Conservation (phyloP, 108 stramenopile species). For the Skeletonema costatum region DNA sequence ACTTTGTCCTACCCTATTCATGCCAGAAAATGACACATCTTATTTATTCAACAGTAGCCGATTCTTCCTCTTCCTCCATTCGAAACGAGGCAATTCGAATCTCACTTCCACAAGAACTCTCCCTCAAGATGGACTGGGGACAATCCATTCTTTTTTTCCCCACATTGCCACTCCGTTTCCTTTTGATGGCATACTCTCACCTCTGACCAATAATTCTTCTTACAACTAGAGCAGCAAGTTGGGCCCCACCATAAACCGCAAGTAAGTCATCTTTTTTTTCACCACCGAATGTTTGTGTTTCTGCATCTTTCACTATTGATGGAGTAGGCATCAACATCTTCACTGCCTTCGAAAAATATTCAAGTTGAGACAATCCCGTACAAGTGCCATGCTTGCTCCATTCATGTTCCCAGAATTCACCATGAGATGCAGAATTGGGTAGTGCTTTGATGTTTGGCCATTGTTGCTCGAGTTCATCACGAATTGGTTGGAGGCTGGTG, state of each 20-base stretch:
- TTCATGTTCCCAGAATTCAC: constrained; percentile 66
- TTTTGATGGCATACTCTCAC: constrained; percentile 55
- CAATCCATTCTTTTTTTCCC: constrained; percentile 47
- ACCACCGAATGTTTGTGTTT: constrained; percentile 26
- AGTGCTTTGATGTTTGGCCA: constrained; percentile 55
- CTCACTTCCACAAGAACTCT: constrained; percentile 35
- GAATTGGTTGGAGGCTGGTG: constrained; percentile 10
- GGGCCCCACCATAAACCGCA: constrained; percentile 21
- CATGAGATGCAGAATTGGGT: constrained; percentile 5
- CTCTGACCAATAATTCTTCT: constrained; percentile 49
- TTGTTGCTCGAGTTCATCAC: constrained; percentile 15
- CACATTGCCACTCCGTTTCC: constrained; percentile 18
- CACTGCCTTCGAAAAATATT: constrained; percentile 58
- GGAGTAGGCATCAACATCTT: constrained; percentile 44
- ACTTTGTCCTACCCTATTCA: background rate
- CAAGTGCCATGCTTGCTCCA: constrained; percentile 82
- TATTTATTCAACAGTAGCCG: background rate
- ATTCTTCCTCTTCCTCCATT: background rate
- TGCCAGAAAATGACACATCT: background rate
- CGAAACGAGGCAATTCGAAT: constrained; percentile 35
- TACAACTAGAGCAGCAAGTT: constrained; percentile 34
- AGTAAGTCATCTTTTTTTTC: constrained; percentile 32
- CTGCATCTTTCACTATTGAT: constrained; percentile 29
- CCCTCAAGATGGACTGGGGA: constrained; percentile 37
- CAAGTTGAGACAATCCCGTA: constrained; percentile 49